phyloP scores from a whole-genome alignment of 2,329 filamentous ascomycete genomes.

The Neopestalotiopsis sp. region DNA sequence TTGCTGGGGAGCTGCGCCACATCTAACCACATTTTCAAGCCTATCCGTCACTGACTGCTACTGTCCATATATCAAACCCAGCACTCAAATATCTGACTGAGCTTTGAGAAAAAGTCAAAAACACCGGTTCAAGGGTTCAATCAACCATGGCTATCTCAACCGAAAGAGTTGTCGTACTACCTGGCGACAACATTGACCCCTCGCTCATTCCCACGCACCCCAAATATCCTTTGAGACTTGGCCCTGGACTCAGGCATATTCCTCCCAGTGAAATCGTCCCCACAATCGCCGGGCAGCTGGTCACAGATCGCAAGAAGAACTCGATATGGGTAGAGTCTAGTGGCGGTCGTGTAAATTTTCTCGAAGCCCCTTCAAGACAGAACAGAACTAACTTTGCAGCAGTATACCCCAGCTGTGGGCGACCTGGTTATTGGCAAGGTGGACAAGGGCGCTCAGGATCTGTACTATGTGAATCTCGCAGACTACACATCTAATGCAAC shows the following conservation, averaged over 20 bases:
- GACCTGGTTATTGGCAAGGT: constrained; percentile 91
- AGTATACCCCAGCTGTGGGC: constrained; percentile 81
- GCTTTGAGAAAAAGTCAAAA: constrained; percentile 5
- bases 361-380: background rate
- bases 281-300: constrained; percentile 70
- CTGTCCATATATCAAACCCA: constrained; percentile 10
- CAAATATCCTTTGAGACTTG: constrained; percentile 77
- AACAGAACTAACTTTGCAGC: background rate
- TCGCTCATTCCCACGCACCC: constrained; percentile 70
- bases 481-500: constrained; percentile 68
- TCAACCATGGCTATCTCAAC: constrained; percentile 54
- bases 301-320: constrained; percentile 75
- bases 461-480: constrained; percentile 80
- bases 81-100: background rate
- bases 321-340: constrained; percentile 78
- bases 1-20: background rate
- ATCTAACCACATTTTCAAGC: constrained; percentile 7
- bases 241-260: constrained; percentile 82
- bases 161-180: constrained; percentile 73
- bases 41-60: constrained; percentile 1
- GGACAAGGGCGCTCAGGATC: constrained; percentile 75
- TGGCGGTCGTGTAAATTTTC: constrained; percentile 67
- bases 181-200: constrained; percentile 76
- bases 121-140: background rate
- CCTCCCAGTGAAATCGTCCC: constrained; percentile 76